Percentiles rank a stretch among this genome's conserved stretches.
Evolutionary conservation across 2,329 filamentous ascomycete species (phyloP).

Genomic region (Venturia carpophila): DNA sequence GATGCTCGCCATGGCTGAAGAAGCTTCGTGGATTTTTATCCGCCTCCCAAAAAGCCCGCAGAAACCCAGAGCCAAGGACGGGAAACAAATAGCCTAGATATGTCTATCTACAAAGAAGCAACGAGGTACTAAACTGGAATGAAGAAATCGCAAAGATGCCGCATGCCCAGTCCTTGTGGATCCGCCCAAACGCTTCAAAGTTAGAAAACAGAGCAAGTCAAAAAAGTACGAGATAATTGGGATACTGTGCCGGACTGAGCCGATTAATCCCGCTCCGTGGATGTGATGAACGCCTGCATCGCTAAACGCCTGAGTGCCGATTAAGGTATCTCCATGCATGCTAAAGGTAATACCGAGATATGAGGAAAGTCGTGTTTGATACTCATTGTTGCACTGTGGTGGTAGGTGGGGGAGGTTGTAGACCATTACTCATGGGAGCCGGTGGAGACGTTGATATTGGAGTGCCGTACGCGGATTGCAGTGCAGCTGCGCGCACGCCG

Average conservation of each 20-base stretch:
- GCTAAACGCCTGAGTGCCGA: slow-evolving; percentile 1
- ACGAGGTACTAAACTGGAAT: neutral
- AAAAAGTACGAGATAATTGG: neutral
- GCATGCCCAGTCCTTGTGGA: neutral
- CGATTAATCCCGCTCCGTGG: slow-evolving; percentile 1
- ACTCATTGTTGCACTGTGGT: neutral
- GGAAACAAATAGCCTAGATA: neutral
- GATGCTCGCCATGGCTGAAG: neutral
- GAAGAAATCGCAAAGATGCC: slow-evolving; percentile 1
- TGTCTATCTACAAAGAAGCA: slow-evolving; percentile 9
- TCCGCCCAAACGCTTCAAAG: slow-evolving; percentile 6
- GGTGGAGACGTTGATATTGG: neutral
- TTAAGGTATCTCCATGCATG: neutral
- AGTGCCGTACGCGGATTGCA: neutral
- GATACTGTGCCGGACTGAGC: neutral
- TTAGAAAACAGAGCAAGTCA: neutral
- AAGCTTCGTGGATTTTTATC: neutral
- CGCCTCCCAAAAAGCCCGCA: neutral
- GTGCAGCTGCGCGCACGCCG: slow-evolving; percentile 3
- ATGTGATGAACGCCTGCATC: slow-evolving; percentile 1
- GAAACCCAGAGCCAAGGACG: neutral
- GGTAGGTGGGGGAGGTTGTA: slow-evolving; percentile 5
- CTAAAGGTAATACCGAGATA: neutral
- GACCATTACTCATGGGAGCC: neutral
- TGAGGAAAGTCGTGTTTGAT: neutral